Conservation (phyloP, 225 moss, liverwort and hornwort genomes). For the Lunularia cruciata region DNA sequence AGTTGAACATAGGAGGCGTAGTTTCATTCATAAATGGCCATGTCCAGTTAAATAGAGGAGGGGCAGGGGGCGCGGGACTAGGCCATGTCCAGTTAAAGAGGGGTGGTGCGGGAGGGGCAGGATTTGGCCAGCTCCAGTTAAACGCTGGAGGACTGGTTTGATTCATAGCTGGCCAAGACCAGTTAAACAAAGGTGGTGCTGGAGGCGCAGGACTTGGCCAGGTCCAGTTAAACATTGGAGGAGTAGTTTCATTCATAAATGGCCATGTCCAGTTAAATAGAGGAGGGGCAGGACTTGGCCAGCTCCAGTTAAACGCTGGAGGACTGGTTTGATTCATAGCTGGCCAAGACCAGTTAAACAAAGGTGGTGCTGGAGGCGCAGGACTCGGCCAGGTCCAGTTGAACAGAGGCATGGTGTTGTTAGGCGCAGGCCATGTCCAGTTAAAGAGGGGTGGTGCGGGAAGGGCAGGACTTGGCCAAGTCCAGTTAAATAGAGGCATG, state of each 20-base stretch:
- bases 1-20: neutral
- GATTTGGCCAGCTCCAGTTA: neutral
- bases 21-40: neutral
- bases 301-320: neutral
- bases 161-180: neutral
- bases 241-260: too few relatives aligned
- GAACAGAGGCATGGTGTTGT: neutral
- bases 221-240: neutral
- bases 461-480: slow-evolving; percentile 11
- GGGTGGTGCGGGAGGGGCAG: neutral
- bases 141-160: neutral
- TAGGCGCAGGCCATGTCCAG: neutral
- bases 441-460: neutral
- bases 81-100: slow-evolving; percentile 6
- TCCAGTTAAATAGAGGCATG: slow-evolving; percentile 15
- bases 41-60: slow-evolving; percentile 7
- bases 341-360: neutral
- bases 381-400: neutral
- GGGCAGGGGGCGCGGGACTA: neutral
- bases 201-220: neutral
- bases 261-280: slow-evolving; percentile 7
- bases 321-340: neutral
- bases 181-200: neutral
- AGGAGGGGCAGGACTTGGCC: neutral
- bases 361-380: neutral